These are phyloP conservation scores for Beta lomatogona DNA, from an alignment of 179 eudicot genomes.

Conservation along the genomic window DNA sequence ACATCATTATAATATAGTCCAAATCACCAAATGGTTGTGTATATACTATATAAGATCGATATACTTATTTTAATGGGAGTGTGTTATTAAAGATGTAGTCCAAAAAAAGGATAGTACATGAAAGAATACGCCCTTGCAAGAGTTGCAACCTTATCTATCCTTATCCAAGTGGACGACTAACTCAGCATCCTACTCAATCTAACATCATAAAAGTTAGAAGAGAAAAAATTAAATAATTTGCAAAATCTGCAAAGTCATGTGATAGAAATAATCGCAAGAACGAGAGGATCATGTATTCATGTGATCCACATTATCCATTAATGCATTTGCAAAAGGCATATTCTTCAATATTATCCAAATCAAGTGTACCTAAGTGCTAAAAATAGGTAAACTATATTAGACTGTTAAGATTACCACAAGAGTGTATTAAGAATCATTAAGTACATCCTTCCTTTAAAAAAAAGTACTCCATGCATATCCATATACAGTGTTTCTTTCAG, in stretches of 20 bases:
- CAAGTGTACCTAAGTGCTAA: background rate
- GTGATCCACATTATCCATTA: constrained; percentile 3
- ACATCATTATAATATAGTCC: too few relatives aligned
- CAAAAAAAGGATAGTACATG: background rate
- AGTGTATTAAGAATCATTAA: too few relatives aligned
- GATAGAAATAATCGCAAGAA: background rate
- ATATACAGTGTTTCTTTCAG: too few relatives aligned
- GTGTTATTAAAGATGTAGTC: too few relatives aligned
- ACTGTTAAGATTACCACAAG: too few relatives aligned
- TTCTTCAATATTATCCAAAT: background rate
- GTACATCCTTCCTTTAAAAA: background rate
- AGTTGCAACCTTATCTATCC: background rate
- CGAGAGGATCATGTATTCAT: constrained; percentile 12
- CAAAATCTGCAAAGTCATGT: too few relatives aligned
- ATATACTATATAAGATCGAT: too few relatives aligned
- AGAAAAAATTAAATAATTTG: too few relatives aligned
- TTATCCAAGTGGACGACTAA: constrained; percentile 11
- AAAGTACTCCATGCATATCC: too few relatives aligned
- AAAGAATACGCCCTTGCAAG: background rate
- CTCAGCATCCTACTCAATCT: background rate
- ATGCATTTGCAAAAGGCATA: constrained; percentile 4
- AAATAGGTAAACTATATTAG: background rate
- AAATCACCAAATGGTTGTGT: too few relatives aligned
- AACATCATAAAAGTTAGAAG: background rate
- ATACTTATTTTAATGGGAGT: too few relatives aligned